phyloP scores from a whole-genome alignment of 768 basidiomycete genomes.

The Pulveroboletus sp. region DNA sequence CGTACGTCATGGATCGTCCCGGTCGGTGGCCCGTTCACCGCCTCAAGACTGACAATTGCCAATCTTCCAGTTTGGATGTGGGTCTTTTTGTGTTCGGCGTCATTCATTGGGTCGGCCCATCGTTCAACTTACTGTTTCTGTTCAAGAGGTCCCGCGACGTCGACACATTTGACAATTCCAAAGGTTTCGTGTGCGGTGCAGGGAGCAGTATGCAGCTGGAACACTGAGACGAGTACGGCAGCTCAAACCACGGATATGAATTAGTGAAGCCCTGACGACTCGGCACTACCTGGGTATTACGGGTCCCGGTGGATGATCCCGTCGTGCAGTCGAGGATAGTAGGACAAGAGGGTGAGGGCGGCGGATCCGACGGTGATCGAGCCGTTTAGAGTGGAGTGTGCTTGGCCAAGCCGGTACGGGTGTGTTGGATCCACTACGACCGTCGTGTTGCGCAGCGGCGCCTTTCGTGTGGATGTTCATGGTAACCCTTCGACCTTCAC shows the following conservation, averaged over 20 bases:
- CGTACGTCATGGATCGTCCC: not conserved
- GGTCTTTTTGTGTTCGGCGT: not conserved
- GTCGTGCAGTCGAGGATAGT: not conserved
- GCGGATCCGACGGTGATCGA: not conserved
- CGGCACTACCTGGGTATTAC: not conserved
- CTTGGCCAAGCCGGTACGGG: not conserved
- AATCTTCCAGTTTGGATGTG: constrained; percentile 1
- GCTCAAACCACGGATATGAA: not conserved
- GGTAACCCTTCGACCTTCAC: not conserved
- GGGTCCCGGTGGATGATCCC: not conserved
- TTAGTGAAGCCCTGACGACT: not conserved
- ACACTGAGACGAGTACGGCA: not conserved
- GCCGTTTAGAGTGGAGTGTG: not conserved
- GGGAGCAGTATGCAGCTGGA: not conserved
- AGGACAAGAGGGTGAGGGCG: not conserved
- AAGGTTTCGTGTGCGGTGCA: not conserved
- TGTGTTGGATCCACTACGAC: too few species aligned
- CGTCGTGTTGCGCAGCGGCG: too few species aligned
- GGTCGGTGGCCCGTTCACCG: not conserved
- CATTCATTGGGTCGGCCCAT: constrained; percentile 1
- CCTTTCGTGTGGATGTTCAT: too few species aligned
- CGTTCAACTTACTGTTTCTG: not conserved
- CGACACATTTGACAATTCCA: constrained; percentile 3
- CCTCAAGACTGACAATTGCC: constrained; percentile 2
- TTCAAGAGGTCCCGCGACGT: not conserved